phyloP scores from a whole-genome alignment of 306 rosid genomes.

The Abrus precatorius region DNA sequence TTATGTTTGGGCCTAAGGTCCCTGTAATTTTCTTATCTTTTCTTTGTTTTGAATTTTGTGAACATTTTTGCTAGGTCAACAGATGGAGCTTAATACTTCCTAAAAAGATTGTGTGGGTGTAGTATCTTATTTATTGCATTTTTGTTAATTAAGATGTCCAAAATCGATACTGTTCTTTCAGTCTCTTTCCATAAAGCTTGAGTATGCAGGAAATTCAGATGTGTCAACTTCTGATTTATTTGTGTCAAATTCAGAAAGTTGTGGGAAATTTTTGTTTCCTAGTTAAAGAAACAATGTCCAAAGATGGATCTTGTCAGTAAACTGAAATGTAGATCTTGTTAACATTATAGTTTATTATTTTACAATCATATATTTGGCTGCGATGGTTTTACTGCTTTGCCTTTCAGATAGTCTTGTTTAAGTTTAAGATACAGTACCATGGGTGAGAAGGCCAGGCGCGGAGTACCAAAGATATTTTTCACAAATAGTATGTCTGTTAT shows the following conservation, averaged over 20 bases:
- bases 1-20: slow-evolving; percentile 28
- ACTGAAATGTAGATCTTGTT: slow-evolving; percentile 14
- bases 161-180: slow-evolving; percentile 8
- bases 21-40: slow-evolving; percentile 12
- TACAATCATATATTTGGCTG: slow-evolving; percentile 8
- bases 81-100: slow-evolving; percentile 13
- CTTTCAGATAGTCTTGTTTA: slow-evolving; percentile 42
- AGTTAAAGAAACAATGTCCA: slow-evolving; percentile 18
- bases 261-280: slow-evolving; percentile 32
- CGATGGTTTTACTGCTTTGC: slow-evolving; percentile 34
- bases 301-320: slow-evolving; percentile 10
- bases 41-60: slow-evolving; percentile 7
- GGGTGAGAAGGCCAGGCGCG: slow-evolving; percentile 37
- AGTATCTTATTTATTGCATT: slow-evolving; percentile 5
- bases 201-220: slow-evolving; percentile 5
- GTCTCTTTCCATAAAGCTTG: slow-evolving; percentile 21
- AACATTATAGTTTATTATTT: slow-evolving; percentile 22
- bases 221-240: slow-evolving; percentile 31
- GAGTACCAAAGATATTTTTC: slow-evolving; percentile 39
- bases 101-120: slow-evolving; percentile 28
- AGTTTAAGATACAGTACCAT: slow-evolving; percentile 40
- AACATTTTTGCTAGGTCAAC: slow-evolving; percentile 29
- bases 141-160: slow-evolving; percentile 28
- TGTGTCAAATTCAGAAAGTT: not conserved
- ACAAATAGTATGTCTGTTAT: slow-evolving; percentile 44